Base-by-base conservation (phyloP, 768 basidiomycete species). In the Boletus tylopilopsis region DNA sequence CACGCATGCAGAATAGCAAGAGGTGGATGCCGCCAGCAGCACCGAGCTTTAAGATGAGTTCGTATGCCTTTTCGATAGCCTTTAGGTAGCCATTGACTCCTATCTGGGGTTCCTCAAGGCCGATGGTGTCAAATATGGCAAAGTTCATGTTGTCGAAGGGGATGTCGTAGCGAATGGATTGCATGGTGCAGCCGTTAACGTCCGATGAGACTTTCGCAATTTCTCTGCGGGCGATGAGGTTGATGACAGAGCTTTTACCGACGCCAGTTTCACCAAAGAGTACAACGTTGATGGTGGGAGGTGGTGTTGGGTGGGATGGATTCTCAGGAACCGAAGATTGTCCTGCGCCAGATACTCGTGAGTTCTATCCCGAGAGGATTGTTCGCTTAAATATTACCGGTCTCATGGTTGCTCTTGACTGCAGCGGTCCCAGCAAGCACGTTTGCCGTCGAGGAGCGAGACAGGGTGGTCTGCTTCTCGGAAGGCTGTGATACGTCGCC, bases 221-320 rank as follows among this genome's bases (percentile, higher is more conserved):
- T 2, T 49, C 11, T 21, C 19, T 10, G 12, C 45, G 63, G 10
- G 66, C 64, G 45, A 69, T 65, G 19, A 67, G 63, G 29, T 69
- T 67, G 47, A 67, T 57, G 23, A 67, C 60, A 1, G 63, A 59
- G 37, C 65, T 66, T 43, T 69, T 67, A 6, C 66, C 67, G n/a
- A 64, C 51, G 18, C 75, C 72, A 2, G 69, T 62, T 50, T 73
- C 72, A 5, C 75, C 75, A 35, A 75, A 75, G 18, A 77, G 49
- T 3, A 76, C 57, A 34, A 76, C 58, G 30, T 75, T 76, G 42
- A 56, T 29, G 23, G 56, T 50, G 18, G 1, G 18, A n/a, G 45
- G 33, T 11, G 22, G 53, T 25, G 44, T n/a, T 29, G 41, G 18
- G 11, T 8, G 13, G 1, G 53, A 5, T 30, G 47, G 13, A 49